phyloP scores from a whole-genome alignment of 805 yeast species.

The Yarrowia hollandica region DNA sequence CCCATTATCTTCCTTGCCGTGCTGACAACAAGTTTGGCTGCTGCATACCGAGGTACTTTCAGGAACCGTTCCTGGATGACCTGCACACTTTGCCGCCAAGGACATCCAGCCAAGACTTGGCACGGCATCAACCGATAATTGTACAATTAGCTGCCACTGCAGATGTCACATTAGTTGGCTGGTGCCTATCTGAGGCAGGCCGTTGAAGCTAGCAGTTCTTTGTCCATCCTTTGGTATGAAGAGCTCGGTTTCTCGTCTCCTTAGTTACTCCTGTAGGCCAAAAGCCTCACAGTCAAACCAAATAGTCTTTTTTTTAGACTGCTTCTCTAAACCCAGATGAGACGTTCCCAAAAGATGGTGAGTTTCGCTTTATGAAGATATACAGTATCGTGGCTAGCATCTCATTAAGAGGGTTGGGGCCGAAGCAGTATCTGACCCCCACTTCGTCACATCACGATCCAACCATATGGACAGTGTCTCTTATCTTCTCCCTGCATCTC shows the following conservation, averaged over 20 bases:
- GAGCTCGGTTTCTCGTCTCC: too few species aligned
- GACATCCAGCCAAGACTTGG: not conserved
- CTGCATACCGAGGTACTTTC: slow-evolving; percentile 9
- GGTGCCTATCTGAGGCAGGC: not conserved
- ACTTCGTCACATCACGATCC: too few species aligned
- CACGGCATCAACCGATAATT: slow-evolving; percentile 23
- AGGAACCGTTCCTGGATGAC: slow-evolving; percentile 13
- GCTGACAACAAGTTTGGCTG: not conserved
- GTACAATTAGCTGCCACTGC: not conserved
- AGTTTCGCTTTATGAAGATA: too few species aligned
- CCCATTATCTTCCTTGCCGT: not conserved
- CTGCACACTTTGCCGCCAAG: slow-evolving; percentile 9
- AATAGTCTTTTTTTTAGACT: not conserved
- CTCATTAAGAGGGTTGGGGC: too few species aligned
- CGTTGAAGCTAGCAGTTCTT: too few species aligned
- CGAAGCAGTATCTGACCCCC: too few species aligned
- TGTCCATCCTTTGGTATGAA: too few species aligned
- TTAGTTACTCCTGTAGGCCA: too few species aligned
- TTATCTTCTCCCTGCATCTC: slow-evolving; percentile 11
- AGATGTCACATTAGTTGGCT: not conserved
- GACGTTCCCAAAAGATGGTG: too few species aligned
- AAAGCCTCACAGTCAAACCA: not conserved
- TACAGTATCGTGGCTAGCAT: too few species aligned
- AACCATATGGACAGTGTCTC: not conserved
- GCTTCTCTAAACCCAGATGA: not conserved